Evolutionary conservation across 306 rosid genomes (phyloP).

Genomic region (Trifolium fragiferum): DNA sequence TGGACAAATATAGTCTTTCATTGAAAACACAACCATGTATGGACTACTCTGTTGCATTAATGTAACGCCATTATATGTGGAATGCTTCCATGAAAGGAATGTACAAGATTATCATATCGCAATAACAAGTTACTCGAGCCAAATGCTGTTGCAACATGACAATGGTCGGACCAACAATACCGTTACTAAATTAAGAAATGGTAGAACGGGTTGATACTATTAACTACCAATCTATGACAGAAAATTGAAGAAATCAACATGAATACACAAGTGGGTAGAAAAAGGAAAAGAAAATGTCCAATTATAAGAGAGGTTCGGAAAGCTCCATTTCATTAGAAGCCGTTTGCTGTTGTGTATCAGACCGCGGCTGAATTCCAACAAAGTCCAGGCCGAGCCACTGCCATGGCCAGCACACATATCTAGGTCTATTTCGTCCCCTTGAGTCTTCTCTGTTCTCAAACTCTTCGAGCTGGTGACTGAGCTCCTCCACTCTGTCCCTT

Average conservation of each 20-base stretch:
- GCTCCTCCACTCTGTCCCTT: slow-evolving; percentile 89
- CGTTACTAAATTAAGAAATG: slow-evolving; percentile 40
- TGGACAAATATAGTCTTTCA: no score
- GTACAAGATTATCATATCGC: slow-evolving; percentile 29
- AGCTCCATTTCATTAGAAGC: slow-evolving; percentile 96
- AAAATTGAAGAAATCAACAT: slow-evolving; percentile 54
- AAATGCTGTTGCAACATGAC: slow-evolving; percentile 31
- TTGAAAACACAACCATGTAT: slow-evolving; percentile 30
- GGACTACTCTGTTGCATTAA: slow-evolving; percentile 20
- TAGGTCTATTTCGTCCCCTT: slow-evolving; percentile 63
- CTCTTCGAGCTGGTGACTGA: slow-evolving; percentile 88
- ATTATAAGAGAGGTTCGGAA: slow-evolving; percentile 86
- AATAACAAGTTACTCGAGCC: slow-evolving; percentile 27
- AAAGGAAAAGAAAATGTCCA: not conserved
- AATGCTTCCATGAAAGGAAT: slow-evolving; percentile 37
- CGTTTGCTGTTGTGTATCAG: slow-evolving; percentile 61
- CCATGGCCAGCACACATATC: slow-evolving; percentile 99
- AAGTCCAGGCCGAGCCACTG: slow-evolving; percentile 95
- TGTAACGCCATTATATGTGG: slow-evolving; percentile 21
- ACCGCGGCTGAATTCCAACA: slow-evolving; percentile 67
- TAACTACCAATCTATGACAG: slow-evolving; percentile 46
- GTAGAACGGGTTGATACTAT: slow-evolving; percentile 41
- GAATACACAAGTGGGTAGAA: slow-evolving; percentile 48
- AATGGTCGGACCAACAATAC: slow-evolving; percentile 36
- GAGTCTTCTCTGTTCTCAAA: slow-evolving; percentile 81